Evolutionary conservation across 805 yeast species (phyloP).

Genomic region (Teunomyces barrocoloradensis): DNA sequence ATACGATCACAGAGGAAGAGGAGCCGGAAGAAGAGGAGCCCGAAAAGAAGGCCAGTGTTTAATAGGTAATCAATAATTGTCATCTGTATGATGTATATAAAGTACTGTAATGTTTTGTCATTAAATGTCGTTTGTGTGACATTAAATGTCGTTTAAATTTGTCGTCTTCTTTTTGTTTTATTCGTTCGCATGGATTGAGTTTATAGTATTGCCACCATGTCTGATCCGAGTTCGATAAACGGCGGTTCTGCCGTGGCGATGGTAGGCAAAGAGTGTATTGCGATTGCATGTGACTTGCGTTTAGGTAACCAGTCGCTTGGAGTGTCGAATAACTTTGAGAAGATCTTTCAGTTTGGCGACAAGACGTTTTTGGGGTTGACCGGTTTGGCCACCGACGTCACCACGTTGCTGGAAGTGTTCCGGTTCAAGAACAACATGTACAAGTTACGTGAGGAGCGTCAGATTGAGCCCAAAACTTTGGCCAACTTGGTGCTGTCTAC

Average conservation of each 20-base stretch:
- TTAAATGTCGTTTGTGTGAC: no score
- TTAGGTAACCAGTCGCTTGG: slow-evolving; percentile 93
- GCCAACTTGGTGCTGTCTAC: slow-evolving; percentile 91
- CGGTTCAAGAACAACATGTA: slow-evolving; percentile 84
- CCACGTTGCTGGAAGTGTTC: slow-evolving; percentile 77
- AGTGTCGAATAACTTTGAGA: slow-evolving; percentile 88
- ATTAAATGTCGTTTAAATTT: no score
- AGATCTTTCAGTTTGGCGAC: slow-evolving; percentile 76
- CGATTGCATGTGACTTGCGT: slow-evolving; percentile 93
- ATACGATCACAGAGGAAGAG: slow-evolving; percentile 40
- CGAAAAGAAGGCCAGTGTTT: slow-evolving; percentile 3
- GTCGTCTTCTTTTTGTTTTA: background rate
- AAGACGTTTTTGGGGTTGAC: slow-evolving; percentile 88
- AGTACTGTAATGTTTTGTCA: background rate
- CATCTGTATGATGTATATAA: background rate
- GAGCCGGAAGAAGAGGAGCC: slow-evolving; percentile 27
- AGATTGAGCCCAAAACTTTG: slow-evolving; percentile 89
- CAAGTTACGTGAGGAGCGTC: slow-evolving; percentile 86
- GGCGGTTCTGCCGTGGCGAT: slow-evolving; percentile 98
- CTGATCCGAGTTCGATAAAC: slow-evolving; percentile 76
- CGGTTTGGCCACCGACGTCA: slow-evolving; percentile 93
- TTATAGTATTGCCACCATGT: slow-evolving; percentile 38
- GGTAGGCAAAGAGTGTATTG: slow-evolving; percentile 98
- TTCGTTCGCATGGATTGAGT: background rate
- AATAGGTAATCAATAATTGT: slow-evolving; percentile 4